These are phyloP conservation scores for Exophiala phaeomuriformis DNA, from an alignment of 2,329 filamentous ascomycete species.

Conservation along the genomic window DNA sequence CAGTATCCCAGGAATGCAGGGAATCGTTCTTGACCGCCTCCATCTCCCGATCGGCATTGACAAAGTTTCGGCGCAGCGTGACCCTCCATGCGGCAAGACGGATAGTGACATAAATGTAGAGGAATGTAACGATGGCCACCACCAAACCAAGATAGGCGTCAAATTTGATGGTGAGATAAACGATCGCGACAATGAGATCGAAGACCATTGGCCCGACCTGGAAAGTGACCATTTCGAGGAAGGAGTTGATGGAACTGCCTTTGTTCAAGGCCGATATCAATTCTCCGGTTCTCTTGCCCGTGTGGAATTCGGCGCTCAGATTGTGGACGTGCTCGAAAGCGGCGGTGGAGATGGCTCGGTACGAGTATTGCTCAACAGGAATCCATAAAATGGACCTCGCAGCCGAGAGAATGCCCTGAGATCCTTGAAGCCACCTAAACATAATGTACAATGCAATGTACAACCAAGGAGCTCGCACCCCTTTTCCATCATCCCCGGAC, in stretches of 20 bases:
- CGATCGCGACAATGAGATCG: conserved; percentile 77
- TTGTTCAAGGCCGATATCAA: conserved; percentile 94
- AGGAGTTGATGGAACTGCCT: conserved; percentile 90
- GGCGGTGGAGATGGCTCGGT: conserved; percentile 84
- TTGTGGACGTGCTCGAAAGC: conserved; percentile 96
- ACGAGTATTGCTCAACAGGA: conserved; percentile 93
- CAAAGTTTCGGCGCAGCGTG: conserved; percentile 85
- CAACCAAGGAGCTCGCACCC: conserved; percentile 59
- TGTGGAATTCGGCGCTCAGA: conserved; percentile 90
- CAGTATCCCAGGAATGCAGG: conserved; percentile 95
- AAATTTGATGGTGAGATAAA: conserved; percentile 69
- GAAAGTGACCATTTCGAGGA: conserved; percentile 93
- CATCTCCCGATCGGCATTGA: conserved; percentile 88
- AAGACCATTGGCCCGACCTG: conserved; percentile 91
- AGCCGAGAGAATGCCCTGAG: conserved; percentile 78
- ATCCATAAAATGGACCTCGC: conserved; percentile 84
- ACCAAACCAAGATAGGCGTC: conserved; percentile 87
- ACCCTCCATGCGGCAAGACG: conserved; percentile 91
- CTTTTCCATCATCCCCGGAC: conserved; percentile 48
- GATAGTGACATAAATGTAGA: conserved; percentile 93
- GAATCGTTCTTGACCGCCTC: conserved; percentile 98
- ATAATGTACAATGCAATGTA: conserved; percentile 69
- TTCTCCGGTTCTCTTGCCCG: conserved; percentile 93
- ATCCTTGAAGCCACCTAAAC: conserved; percentile 76
- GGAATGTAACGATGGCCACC: conserved; percentile 83